Evolutionary conservation across 768 basidiomycete genomes (phyloP).

Genomic region (Termitomyces sp.): DNA sequence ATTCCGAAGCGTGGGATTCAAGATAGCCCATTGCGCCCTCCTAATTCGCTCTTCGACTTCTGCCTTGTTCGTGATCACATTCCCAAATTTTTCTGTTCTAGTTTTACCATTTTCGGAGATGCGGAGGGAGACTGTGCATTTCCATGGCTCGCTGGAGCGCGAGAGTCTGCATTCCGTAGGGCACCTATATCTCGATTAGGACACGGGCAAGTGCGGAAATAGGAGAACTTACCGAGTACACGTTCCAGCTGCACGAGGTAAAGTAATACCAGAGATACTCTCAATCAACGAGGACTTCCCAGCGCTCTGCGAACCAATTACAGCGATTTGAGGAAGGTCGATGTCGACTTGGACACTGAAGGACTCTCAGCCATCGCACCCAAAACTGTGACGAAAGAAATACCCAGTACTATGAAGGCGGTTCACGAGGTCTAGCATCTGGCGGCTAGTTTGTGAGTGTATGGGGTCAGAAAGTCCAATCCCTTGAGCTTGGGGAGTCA

Average conservation of each 20-base stretch:
- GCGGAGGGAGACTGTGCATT: slow-evolving; percentile 45
- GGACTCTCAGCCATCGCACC: neutral
- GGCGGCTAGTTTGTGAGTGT: slow-evolving; percentile 31
- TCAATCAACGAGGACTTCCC: slow-evolving; percentile 79
- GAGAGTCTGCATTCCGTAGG: slow-evolving; percentile 55
- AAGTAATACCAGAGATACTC: slow-evolving; percentile 65
- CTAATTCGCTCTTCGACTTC: slow-evolving; percentile 64
- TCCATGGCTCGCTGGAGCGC: slow-evolving; percentile 36
- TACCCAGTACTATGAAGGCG: slow-evolving; percentile 54
- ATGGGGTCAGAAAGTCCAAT: slow-evolving; percentile 45
- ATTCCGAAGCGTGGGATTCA: slow-evolving; percentile 43
- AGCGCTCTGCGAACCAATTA: slow-evolving; percentile 68
- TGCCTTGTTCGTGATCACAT: slow-evolving; percentile 41
- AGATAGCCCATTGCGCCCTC: slow-evolving; percentile 59
- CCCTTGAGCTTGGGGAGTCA: slow-evolving; percentile 30
- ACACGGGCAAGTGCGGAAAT: neutral
- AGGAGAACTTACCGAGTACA: slow-evolving; percentile 56
- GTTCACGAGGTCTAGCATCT: slow-evolving; percentile 50
- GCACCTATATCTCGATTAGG: slow-evolving; percentile 29
- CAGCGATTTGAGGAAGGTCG: slow-evolving; percentile 69
- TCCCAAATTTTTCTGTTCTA: slow-evolving; percentile 38
- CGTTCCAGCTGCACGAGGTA: slow-evolving; percentile 69
- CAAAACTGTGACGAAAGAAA: slow-evolving; percentile 2
- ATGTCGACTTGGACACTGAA: slow-evolving; percentile 65
- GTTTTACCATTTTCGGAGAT: slow-evolving; percentile 36